Conservation (phyloP, 495 filamentous ascomycete species). For the Usnea hakonensis region DNA sequence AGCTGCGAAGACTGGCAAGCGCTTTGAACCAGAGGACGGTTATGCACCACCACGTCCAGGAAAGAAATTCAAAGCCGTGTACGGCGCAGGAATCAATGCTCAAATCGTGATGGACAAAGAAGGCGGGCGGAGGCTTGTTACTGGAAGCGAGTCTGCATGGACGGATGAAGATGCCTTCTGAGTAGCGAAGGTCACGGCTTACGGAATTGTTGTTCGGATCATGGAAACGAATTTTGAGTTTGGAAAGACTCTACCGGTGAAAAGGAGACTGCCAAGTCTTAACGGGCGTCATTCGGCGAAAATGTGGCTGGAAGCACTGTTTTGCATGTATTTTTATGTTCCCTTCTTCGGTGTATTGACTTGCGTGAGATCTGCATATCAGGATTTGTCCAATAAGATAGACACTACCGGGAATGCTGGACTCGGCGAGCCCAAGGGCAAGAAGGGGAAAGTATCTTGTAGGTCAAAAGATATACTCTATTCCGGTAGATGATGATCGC, state of each 20-base stretch:
- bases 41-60: slow-evolving; percentile 39
- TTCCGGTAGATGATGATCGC: background rate
- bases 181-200: background rate
- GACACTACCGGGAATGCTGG: background rate
- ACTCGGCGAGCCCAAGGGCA: background rate
- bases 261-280: background rate
- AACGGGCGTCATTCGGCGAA: background rate
- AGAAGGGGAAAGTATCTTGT: background rate
- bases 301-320: background rate
- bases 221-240: background rate
- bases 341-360: background rate
- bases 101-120: slow-evolving; percentile 26
- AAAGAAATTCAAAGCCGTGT: slow-evolving; percentile 49
- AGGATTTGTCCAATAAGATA: background rate
- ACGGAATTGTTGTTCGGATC: background rate
- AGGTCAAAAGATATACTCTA: background rate
- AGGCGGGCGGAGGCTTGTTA: slow-evolving; percentile 35
- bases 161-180: slow-evolving; percentile 37
- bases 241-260: background rate
- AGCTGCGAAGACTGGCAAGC: slow-evolving; percentile 52
- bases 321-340: slow-evolving; percentile 1
- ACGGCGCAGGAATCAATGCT: slow-evolving; percentile 40
- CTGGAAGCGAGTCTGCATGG: slow-evolving; percentile 45
- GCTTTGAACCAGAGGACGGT: slow-evolving; percentile 52
- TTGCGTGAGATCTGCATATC: background rate